Conservation (phyloP, 2,329 filamentous ascomycete species). For the Exophiala mesophila region DNA sequence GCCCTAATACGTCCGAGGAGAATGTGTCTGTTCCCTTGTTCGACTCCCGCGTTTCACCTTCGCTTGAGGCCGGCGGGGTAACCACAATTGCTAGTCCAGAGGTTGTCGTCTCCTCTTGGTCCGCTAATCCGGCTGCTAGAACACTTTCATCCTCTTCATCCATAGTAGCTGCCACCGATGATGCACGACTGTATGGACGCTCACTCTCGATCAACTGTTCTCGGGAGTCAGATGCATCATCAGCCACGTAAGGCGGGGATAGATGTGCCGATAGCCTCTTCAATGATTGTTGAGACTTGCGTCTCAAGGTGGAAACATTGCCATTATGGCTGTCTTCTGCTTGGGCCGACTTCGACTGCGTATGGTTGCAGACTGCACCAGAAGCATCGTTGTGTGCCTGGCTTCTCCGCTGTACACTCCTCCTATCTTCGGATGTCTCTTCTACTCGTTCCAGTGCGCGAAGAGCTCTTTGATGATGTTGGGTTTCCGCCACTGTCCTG, state of each 20-base stretch:
- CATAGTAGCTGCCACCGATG: constrained; percentile 25
- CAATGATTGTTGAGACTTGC: constrained; percentile 18
- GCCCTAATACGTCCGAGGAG: not conserved
- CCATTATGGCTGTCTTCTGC: not conserved
- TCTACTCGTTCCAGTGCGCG: constrained; percentile 79
- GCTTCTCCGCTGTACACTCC: not conserved
- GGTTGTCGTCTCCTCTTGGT: constrained; percentile 30
- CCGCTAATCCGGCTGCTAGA: constrained; percentile 11
- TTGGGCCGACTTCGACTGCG: not conserved
- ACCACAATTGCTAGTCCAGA: constrained; percentile 20
- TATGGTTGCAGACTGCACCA: too few species aligned
- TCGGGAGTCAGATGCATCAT: constrained; percentile 15
- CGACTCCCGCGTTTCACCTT: not conserved
- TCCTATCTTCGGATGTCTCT: not conserved
- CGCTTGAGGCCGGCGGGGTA: constrained; percentile 9
- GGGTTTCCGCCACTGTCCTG: constrained; percentile 47
- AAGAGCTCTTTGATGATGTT: constrained; percentile 76
- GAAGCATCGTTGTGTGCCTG: not conserved
- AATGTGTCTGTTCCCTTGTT: not conserved
- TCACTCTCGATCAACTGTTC: constrained; percentile 21
- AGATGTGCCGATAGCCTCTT: constrained; percentile 13
- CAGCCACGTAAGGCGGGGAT: constrained; percentile 5
- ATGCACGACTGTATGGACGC: constrained; percentile 21
- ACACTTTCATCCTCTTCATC: constrained; percentile 24
- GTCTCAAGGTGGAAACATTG: constrained; percentile 1